Conservation (phyloP, 1,139 yeast genomes). For the Candida mesenterica region DNA sequence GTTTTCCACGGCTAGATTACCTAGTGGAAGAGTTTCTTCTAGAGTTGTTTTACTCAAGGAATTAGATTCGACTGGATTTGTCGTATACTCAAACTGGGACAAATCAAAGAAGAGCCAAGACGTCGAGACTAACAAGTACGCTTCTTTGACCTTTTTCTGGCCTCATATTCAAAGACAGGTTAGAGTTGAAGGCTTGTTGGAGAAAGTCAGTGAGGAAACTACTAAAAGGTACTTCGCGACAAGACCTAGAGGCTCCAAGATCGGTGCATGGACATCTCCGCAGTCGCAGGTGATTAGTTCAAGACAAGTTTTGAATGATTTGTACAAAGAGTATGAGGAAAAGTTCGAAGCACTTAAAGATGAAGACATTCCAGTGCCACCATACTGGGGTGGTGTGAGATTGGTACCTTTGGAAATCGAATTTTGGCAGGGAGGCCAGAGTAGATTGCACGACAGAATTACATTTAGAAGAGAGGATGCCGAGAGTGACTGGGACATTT, state of each 20-base stretch:
- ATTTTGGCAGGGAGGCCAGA: constrained; percentile 95
- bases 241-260: constrained; percentile 87
- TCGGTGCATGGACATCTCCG: constrained; percentile 97
- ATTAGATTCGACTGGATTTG: constrained; percentile 78
- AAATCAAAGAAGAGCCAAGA: constrained; percentile 79
- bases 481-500: constrained; percentile 56
- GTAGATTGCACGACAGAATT: constrained; percentile 87
- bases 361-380: constrained; percentile 83
- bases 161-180: constrained; percentile 87
- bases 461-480: constrained; percentile 59
- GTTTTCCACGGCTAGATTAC: constrained; percentile 82
- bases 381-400: constrained; percentile 92
- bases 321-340: constrained; percentile 47
- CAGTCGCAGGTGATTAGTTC: constrained; percentile 63
- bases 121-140: constrained; percentile 68
- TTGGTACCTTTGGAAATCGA: constrained; percentile 87
- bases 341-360: constrained; percentile 56
- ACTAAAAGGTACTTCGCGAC: constrained; percentile 77
- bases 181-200: constrained; percentile 84
- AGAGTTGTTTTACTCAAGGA: constrained; percentile 86
- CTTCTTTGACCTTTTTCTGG: constrained; percentile 92
- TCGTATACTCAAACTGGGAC: constrained; percentile 91
- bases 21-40: constrained; percentile 84
- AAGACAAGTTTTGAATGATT: constrained; percentile 61
- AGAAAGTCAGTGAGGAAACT: constrained; percentile 69